A percentile compares a stretch with the other conserved stretches of the same genome.
phyloP scores from a whole-genome alignment of 2,329 filamentous ascomycete genomes.

The Dothidotthia symphoricarpi region DNA sequence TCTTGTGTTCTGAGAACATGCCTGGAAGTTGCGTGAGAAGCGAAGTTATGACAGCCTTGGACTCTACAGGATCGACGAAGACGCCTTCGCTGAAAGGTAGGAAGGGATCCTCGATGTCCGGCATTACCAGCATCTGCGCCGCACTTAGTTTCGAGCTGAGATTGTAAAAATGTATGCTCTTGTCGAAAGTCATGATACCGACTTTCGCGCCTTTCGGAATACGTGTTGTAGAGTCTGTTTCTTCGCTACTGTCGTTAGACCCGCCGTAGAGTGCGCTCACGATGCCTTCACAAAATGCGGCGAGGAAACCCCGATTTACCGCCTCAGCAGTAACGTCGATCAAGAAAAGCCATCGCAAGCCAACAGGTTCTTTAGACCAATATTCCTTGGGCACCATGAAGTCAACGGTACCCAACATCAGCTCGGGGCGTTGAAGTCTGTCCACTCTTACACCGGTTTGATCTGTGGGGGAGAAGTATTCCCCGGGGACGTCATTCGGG shows the following conservation, averaged over 20 bases:
- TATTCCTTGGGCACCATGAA: constrained; percentile 98
- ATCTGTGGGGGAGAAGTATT: constrained; percentile 91
- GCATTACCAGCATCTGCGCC: constrained; percentile 98
- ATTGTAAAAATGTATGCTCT: constrained; percentile 97
- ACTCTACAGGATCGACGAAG: constrained; percentile 92
- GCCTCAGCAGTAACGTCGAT: constrained; percentile 93
- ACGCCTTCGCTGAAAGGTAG: constrained; percentile 86
- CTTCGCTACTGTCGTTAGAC: constrained; percentile 42
- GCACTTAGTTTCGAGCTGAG: constrained; percentile 75
- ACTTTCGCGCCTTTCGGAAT: constrained; percentile 81
- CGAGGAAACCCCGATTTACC: constrained; percentile 84
- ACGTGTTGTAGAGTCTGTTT: constrained; percentile 50
- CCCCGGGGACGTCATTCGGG: constrained; percentile 86
- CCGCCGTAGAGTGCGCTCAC: constrained; percentile 75
- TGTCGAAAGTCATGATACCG: constrained; percentile 94
- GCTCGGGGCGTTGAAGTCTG: constrained; percentile 81
- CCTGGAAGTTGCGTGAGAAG: constrained; percentile 79
- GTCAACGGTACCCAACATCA: constrained; percentile 89
- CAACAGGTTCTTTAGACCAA: constrained; percentile 91
- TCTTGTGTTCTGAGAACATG: constrained; percentile 85
- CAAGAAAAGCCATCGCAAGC: constrained; percentile 82
- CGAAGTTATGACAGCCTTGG: constrained; percentile 80
- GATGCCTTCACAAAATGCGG: constrained; percentile 88
- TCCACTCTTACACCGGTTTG: constrained; percentile 85
- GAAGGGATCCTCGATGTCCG: constrained; percentile 94